Conservation (phyloP, 768 basidiomycete genomes). For the Russula emetica region DNA sequence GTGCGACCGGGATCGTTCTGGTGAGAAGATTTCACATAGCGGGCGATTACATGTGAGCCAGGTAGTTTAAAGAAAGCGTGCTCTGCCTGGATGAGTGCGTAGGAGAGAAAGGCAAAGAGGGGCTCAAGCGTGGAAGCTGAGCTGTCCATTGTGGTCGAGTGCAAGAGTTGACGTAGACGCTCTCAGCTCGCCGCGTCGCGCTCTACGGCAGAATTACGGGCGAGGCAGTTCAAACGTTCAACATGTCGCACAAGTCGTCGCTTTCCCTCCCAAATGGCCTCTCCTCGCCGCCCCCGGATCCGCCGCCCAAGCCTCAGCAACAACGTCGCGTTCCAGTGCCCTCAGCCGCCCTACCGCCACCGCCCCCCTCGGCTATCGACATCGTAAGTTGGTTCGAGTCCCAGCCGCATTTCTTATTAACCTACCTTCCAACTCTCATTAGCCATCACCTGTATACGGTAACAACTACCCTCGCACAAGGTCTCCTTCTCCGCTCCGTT, state of each 20-base stretch:
- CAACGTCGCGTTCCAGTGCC: slow-evolving; percentile 41
- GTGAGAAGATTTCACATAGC: slow-evolving; percentile 93
- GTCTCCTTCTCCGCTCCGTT: slow-evolving; percentile 70
- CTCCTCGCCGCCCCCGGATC: slow-evolving; percentile 28
- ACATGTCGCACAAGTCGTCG: slow-evolving; percentile 29
- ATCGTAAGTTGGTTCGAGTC: slow-evolving; percentile 34
- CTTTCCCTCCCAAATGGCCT: slow-evolving; percentile 30
- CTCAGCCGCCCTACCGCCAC: slow-evolving; percentile 37
- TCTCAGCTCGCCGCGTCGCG: slow-evolving; percentile 5
- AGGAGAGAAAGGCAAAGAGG: slow-evolving; percentile 62
- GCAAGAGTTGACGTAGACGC: not conserved
- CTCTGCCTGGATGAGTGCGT: slow-evolving; percentile 55
- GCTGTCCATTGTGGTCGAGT: slow-evolving; percentile 37
- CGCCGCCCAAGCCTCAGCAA: slow-evolving; percentile 24
- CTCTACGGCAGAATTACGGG: too few species aligned
- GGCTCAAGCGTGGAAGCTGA: slow-evolving; percentile 42
- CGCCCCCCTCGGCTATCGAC: slow-evolving; percentile 39
- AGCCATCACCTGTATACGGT: slow-evolving; percentile 47
- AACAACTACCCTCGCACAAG: slow-evolving; percentile 39
- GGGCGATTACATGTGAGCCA: slow-evolving; percentile 76
- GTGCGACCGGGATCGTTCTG: slow-evolving; percentile 94
- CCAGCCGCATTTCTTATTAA: slow-evolving; percentile 18
- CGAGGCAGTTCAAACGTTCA: slow-evolving; percentile 23
- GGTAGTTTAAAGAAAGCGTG: slow-evolving; percentile 69
- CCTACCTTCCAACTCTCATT: slow-evolving; percentile 4